Conservation (phyloP, 2,329 filamentous ascomycete genomes). For the Thielaviopsis musarum region DNA sequence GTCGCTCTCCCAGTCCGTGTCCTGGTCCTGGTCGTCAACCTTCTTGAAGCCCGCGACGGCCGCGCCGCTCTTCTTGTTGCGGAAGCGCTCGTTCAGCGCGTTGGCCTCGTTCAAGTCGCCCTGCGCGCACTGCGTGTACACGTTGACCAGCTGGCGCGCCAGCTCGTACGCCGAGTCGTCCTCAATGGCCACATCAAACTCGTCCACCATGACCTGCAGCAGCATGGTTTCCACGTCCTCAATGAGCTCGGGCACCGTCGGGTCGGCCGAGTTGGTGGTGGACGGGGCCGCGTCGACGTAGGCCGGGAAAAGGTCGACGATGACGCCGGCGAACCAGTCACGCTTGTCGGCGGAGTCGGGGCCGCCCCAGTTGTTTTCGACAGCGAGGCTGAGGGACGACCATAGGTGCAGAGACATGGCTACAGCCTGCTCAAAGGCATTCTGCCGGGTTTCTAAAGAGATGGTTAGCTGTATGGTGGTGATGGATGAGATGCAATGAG, state of each 20-base stretch:
- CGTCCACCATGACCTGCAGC: slow-evolving; percentile 82
- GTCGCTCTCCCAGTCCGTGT: slow-evolving; percentile 44
- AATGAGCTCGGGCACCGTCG: slow-evolving; percentile 29
- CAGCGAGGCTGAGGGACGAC: slow-evolving; percentile 73
- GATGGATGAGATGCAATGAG: not conserved
- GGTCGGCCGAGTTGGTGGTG: slow-evolving; percentile 16
- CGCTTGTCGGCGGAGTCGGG: slow-evolving; percentile 71
- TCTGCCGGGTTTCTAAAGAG: slow-evolving; percentile 33
- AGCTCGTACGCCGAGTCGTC: slow-evolving; percentile 69
- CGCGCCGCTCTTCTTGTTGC: slow-evolving; percentile 40
- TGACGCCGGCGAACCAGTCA: slow-evolving; percentile 85
- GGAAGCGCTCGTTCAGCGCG: slow-evolving; percentile 44
- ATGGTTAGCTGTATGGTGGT: not conserved
- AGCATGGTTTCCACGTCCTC: slow-evolving; percentile 73
- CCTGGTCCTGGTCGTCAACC: slow-evolving; percentile 37
- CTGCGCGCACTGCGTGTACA: slow-evolving; percentile 45
- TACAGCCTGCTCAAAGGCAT: slow-evolving; percentile 70
- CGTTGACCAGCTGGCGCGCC: slow-evolving; percentile 52
- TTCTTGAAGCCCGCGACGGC: slow-evolving; percentile 30
- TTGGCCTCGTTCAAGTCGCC: slow-evolving; percentile 51
- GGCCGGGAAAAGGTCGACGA: slow-evolving; percentile 65
- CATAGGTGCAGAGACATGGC: slow-evolving; percentile 75
- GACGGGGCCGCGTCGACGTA: slow-evolving; percentile 29
- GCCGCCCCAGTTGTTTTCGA: slow-evolving; percentile 78
- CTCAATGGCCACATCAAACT: slow-evolving; percentile 86